Evolutionary conservation across 2,329 filamentous ascomycete species (phyloP), one percentile per base, ranked within the genome.

Genomic region (Spiromastix sp.): DNA sequence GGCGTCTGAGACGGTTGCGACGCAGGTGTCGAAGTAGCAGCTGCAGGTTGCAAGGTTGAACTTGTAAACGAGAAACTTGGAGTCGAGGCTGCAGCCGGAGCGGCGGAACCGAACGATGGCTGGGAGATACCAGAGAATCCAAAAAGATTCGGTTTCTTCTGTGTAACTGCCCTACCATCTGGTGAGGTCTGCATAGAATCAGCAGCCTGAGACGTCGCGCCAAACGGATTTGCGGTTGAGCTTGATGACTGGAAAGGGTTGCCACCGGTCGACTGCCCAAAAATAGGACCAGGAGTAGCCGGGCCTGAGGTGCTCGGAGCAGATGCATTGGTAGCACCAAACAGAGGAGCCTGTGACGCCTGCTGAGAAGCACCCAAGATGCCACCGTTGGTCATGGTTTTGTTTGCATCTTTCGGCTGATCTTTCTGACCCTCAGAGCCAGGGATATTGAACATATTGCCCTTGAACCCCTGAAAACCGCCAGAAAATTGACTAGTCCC

Each of bases 101-200:
- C 26, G 4, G 40, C 36, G 8, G 45, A 30, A 37, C 44, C 47
- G 30, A 54, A 54, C 15, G 40, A 37, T 21, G 44, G 38, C 22
- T 42, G 42, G 8, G 41, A 28, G 6, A 42, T 32, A 19, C 39
- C 40, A 10, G 42, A 43, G 12, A 42, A 39, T 24, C 47, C 47
- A 21, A 54, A 55, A 2, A 48, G 39, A 20, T 45, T 27, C 30
- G 49, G 51, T 16, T 42, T 36, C 15, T 34, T 38, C 11, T 34
- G 25, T 28, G 40, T 38, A 19, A 30, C 41, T 20, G 39, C 38
- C 32, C 51, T 52, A 2, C 45, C 43, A 21, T 57, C 53, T 4
- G 55, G 54, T 4, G 55, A 57, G 12, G 50, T 56, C 31, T 57
- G 54, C 54, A 57, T 57, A 7, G 50, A 47, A 27, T 57, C 54